phyloP scores from a whole-genome alignment of 140 eudicot species.

The Flaveria floridana region DNA sequence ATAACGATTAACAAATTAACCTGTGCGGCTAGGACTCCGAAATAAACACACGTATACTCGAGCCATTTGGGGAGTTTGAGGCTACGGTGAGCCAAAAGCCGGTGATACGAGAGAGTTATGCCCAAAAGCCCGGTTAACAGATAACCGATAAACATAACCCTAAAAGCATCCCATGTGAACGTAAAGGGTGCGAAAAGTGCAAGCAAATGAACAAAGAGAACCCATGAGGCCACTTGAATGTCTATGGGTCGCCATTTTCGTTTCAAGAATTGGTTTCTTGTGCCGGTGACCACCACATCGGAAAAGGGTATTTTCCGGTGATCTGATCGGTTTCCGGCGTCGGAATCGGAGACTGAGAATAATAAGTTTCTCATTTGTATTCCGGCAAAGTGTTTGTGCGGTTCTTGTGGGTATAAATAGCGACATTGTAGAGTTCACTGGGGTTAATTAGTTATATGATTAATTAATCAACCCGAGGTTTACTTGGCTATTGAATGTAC shows the following conservation, averaged over 20 bases:
- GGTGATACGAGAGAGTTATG: constrained; percentile 70
- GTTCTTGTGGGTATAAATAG: constrained; percentile 39
- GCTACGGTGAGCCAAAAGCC: constrained; percentile 76
- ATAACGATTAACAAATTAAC: constrained; percentile 28
- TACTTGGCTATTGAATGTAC: constrained; percentile 4
- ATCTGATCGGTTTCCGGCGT: constrained; percentile 21
- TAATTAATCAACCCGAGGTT: constrained; percentile 10
- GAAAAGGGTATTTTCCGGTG: constrained; percentile 41
- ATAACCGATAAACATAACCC: constrained; percentile 57
- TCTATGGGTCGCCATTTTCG: constrained; percentile 67
- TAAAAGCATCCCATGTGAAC: constrained; percentile 70
- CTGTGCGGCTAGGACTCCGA: constrained; percentile 85
- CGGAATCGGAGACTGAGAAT: constrained; percentile 36
- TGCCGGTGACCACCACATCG: constrained; percentile 37
- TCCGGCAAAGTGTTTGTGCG: constrained; percentile 39
- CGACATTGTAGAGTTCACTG: constrained; percentile 29
- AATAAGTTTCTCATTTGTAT: constrained; percentile 36
- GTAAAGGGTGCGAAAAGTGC: constrained; percentile 67
- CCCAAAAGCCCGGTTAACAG: constrained; percentile 76
- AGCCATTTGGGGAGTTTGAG: constrained; percentile 89
- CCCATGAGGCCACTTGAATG: constrained; percentile 42
- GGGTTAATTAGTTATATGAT: constrained; percentile 15
- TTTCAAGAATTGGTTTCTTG: constrained; percentile 34
- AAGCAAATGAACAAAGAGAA: constrained; percentile 52
- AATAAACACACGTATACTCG: constrained; percentile 81